phyloP scores from a whole-genome alignment of 257 asterid genomes.

The Thymus mandschuricus region DNA sequence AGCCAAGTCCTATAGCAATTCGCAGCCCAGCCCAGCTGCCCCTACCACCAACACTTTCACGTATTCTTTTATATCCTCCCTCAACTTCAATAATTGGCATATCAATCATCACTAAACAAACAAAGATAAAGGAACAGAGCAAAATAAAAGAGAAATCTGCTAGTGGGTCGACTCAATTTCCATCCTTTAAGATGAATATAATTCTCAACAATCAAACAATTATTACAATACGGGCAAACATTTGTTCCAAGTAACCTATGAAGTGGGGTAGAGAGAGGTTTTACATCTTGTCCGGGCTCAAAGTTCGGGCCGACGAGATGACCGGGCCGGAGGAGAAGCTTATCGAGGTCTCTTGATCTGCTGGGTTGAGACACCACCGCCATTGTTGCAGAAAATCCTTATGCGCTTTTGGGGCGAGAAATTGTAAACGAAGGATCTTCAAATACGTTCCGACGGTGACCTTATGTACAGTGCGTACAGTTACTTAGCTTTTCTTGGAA shows the following conservation, averaged over 20 bases:
- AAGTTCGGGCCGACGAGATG: slow-evolving; percentile 76
- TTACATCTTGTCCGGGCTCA: slow-evolving; percentile 78
- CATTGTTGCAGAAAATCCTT: slow-evolving; percentile 19
- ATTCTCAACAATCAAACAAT: slow-evolving; percentile 21
- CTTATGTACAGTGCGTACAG: slow-evolving; percentile 10
- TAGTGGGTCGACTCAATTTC: slow-evolving; percentile 26
- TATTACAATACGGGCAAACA: background rate
- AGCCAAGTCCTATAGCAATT: slow-evolving; percentile 94
- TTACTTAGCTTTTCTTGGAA: background rate
- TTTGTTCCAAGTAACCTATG: slow-evolving; percentile 20
- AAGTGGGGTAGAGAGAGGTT: background rate
- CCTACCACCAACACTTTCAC: slow-evolving; percentile 91
- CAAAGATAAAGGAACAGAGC: background rate
- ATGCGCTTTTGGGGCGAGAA: background rate
- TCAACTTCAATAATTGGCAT: slow-evolving; percentile 50
- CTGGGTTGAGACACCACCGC: slow-evolving; percentile 81
- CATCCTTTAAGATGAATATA: slow-evolving; percentile 10
- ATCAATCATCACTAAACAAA: slow-evolving; percentile 24
- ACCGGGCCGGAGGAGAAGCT: slow-evolving; percentile 90
- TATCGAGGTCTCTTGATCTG: slow-evolving; percentile 96
- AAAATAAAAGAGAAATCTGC: slow-evolving; percentile 13
- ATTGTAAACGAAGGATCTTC: slow-evolving; percentile 29
- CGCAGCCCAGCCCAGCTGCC: slow-evolving; percentile 99
- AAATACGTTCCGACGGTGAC: slow-evolving; percentile 30
- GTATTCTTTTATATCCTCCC: slow-evolving; percentile 79